A percentile compares a stretch with the other conserved stretches of the same genome.
These are phyloP conservation scores for Saccharomycopsis babjevae DNA, from an alignment of 805 yeast genomes.

Conservation along the genomic window DNA sequence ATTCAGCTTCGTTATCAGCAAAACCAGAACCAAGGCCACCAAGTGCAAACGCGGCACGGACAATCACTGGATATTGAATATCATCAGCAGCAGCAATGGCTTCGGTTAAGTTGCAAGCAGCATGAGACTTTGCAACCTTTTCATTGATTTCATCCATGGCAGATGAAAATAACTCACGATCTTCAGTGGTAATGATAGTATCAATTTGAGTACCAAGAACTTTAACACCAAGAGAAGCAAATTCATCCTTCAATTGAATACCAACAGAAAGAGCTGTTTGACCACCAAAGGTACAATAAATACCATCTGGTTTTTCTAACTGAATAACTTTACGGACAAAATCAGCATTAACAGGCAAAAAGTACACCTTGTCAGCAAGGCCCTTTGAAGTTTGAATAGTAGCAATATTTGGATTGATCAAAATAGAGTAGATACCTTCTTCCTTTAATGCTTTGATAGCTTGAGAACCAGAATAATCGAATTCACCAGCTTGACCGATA, in stretches of 20 bases:
- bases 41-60: conserved; percentile 93
- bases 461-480: conserved; percentile 97
- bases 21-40: conserved; percentile 99
- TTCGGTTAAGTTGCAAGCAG: conserved; percentile 72
- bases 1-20: conserved; percentile 78
- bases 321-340: conserved; percentile 92
- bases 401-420: conserved; percentile 96
- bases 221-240: conserved; percentile 81
- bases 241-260: conserved; percentile 90
- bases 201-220: conserved; percentile 96
- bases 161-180: conserved; percentile 88
- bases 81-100: conserved; percentile 76
- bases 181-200: conserved; percentile 95
- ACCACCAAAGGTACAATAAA: conserved; percentile 96
- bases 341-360: conserved; percentile 94
- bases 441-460: conserved; percentile 97
- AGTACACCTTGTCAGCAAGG: conserved; percentile 94
- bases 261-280: conserved; percentile 97
- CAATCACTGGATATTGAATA: conserved; percentile 91
- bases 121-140: conserved; percentile 89
- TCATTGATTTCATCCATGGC: conserved; percentile 94
- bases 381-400: conserved; percentile 98
- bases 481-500: conserved; percentile 99
- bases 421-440: conserved; percentile 92
- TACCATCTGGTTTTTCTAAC: conserved; percentile 94